Evolutionary conservation across 1,284 basidiomycete species (phyloP).

Genomic region (Leucoagaricus sp.): DNA sequence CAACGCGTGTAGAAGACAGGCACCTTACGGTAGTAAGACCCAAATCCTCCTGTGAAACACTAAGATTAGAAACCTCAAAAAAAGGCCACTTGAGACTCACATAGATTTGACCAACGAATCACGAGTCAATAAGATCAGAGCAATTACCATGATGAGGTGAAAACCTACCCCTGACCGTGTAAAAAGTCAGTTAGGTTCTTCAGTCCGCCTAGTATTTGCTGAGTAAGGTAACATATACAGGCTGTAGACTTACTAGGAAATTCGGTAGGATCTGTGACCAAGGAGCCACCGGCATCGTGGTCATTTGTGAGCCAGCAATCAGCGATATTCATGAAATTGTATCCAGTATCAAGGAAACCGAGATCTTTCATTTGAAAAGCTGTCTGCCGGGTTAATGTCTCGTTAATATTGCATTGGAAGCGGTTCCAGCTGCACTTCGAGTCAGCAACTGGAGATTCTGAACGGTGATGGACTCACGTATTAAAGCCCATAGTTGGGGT

Average conservation of each 20-base stretch:
- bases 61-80: background rate
- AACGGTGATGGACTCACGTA: constrained; percentile 15
- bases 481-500: constrained; percentile 27
- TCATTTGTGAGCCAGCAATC: constrained; percentile 27
- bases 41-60: constrained; percentile 9
- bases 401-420: constrained; percentile 24
- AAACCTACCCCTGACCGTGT: constrained; percentile 22
- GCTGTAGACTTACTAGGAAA: constrained; percentile 19
- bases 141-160: background rate
- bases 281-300: constrained; percentile 19
- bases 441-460: background rate
- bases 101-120: constrained; percentile 20
- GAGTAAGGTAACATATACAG: background rate
- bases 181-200: constrained; percentile 24
- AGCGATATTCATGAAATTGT: constrained; percentile 25
- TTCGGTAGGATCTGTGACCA: constrained; percentile 21
- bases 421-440: constrained; percentile 22
- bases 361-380: constrained; percentile 23
- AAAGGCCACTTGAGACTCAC: background rate
- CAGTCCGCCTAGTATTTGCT: constrained; percentile 18
- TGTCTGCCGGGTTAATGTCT: constrained; percentile 23
- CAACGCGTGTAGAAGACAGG: background rate
- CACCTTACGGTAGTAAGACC: constrained; percentile 15
- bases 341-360: constrained; percentile 25
- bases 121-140: background rate